Evolutionary conservation across 2,329 filamentous ascomycete species (phyloP).

Genomic region (Beauveria pseudobassiana): DNA sequence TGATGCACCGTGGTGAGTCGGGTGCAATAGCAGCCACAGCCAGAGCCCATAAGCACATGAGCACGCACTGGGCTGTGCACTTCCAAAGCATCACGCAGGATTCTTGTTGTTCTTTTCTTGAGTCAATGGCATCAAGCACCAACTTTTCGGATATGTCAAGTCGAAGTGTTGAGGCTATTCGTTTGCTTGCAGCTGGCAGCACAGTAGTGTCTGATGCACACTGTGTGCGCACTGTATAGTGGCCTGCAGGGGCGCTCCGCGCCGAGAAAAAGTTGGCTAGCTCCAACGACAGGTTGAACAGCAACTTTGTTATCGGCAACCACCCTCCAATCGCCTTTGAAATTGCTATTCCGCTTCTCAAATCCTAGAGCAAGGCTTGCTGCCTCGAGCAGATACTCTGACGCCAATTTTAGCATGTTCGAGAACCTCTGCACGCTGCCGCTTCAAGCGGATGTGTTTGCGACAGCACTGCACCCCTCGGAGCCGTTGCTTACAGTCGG

Average conservation of each 20-base stretch:
- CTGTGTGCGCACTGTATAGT: slow-evolving; percentile 3
- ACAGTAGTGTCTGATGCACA: background rate
- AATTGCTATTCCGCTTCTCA: background rate
- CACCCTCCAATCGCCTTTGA: background rate
- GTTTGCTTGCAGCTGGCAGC: background rate
- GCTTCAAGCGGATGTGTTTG: slow-evolving; percentile 77
- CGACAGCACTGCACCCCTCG: slow-evolving; percentile 77
- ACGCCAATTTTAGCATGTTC: slow-evolving; percentile 54
- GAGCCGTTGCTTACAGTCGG: slow-evolving; percentile 83
- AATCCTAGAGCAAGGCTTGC: background rate
- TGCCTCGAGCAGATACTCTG: background rate
- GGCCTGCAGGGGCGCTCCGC: background rate
- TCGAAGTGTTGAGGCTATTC: background rate
- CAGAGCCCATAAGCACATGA: background rate
- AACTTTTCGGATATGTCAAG: too few species aligned
- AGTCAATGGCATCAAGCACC: too few species aligned
- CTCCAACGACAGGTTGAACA: background rate
- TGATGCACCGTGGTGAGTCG: slow-evolving; percentile 16
- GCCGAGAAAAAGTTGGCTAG: background rate
- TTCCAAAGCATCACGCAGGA: background rate
- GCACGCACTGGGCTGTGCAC: background rate
- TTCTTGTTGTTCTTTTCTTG: background rate
- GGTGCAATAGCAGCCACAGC: background rate
- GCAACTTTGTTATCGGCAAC: background rate
- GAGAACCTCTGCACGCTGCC: slow-evolving; percentile 89